Evolutionary conservation across 2,329 filamentous ascomycete genomes (phyloP).

Genomic region (Aspergillus aculeatus): DNA sequence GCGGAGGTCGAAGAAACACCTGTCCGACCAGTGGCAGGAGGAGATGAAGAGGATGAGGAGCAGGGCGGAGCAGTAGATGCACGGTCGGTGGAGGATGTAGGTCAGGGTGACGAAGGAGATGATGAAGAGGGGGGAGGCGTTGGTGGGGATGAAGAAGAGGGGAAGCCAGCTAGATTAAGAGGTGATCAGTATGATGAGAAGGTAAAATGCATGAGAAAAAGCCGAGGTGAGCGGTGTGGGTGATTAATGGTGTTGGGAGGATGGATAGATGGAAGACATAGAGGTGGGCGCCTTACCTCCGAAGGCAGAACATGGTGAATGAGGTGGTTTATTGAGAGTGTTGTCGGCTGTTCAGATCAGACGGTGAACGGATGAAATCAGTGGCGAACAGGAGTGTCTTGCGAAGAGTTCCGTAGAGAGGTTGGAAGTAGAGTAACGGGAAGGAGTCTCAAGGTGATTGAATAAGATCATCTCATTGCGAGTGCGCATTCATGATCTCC

Average conservation of each 20-base stretch:
- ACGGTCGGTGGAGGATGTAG: conserved; percentile 94
- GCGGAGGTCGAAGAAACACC: conserved; percentile 88
- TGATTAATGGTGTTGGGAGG: neutral
- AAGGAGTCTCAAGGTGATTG: neutral
- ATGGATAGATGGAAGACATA: neutral
- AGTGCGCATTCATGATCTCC: neutral
- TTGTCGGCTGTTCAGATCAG: neutral
- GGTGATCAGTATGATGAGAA: neutral
- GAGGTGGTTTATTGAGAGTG: conserved; percentile 8
- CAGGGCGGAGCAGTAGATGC: conserved; percentile 95
- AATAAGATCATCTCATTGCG: neutral
- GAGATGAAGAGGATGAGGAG: conserved; percentile 93
- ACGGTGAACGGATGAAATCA: neutral
- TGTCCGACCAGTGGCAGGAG: conserved; percentile 84
- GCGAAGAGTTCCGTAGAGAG: neutral
- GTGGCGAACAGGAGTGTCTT: neutral
- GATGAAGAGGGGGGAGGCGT: conserved; percentile 81
- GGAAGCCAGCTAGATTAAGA: conserved; percentile 67
- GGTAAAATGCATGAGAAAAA: neutral
- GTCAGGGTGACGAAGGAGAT: conserved; percentile 88
- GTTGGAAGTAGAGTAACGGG: neutral
- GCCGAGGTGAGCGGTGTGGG: neutral
- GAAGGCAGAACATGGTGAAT: conserved; percentile 62
- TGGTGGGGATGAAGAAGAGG: conserved; percentile 83
- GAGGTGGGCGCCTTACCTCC: conserved; percentile 51